A percentile compares a stretch with the other conserved stretches of the same genome.
Conservation (phyloP, 306 rosid genomes). For the Rosa multiflora region DNA sequence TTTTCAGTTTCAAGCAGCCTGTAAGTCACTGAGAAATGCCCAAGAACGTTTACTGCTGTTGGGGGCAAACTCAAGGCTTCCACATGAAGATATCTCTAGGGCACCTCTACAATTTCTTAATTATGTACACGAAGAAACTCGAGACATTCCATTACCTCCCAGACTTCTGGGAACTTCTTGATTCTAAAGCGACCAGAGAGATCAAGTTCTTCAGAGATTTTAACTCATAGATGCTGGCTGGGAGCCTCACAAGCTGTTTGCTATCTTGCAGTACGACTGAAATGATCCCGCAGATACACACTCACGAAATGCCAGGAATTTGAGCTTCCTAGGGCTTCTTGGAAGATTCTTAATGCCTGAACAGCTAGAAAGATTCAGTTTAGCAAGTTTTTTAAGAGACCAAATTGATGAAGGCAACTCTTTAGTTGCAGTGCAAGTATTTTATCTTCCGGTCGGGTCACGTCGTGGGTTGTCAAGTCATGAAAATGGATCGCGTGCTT, state of each 20-base stretch:
- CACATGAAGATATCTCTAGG: background rate
- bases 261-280: too few relatives aligned
- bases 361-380: background rate
- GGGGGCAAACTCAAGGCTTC: background rate
- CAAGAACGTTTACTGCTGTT: background rate
- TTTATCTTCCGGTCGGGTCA: too few relatives aligned
- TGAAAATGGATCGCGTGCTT: too few relatives aligned
- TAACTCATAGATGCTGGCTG: background rate
- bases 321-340: background rate
- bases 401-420: conserved; percentile 13
- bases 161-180: too few relatives aligned
- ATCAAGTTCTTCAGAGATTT: background rate
- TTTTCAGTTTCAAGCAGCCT: too few relatives aligned
- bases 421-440: background rate
- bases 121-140: too few relatives aligned
- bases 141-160: too few relatives aligned
- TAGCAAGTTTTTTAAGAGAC: background rate
- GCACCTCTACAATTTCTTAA: background rate
- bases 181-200: too few relatives aligned
- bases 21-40: too few relatives aligned
- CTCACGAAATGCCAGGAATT: background rate
- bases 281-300: too few relatives aligned
- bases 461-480: too few relatives aligned
- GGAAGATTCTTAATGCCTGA: background rate
- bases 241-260: background rate